These are phyloP conservation scores for Gyromitra esculenta DNA, from an alignment of 2,329 filamentous ascomycete genomes.

Conservation along the genomic window DNA sequence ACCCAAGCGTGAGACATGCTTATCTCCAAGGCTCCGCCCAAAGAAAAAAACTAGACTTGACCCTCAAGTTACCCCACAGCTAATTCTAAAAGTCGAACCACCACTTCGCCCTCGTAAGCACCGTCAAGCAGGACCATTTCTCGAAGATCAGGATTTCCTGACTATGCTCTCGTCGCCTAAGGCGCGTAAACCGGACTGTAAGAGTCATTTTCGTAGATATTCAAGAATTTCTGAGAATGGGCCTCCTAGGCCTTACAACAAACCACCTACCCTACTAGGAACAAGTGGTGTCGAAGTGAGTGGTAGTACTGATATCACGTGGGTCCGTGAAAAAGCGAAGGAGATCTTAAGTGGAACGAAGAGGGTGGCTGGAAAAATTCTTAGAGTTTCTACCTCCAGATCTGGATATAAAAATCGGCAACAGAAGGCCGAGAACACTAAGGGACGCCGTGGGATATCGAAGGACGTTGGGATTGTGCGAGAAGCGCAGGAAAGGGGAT, in stretches of 20 bases:
- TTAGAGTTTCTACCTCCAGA: conserved; percentile 14
- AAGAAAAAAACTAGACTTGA: conserved; percentile 10
- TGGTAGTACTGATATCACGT: conserved; percentile 15
- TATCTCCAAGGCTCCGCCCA: neutral
- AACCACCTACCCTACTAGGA: conserved; percentile 11
- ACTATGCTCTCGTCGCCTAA: conserved; percentile 31
- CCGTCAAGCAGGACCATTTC: neutral
- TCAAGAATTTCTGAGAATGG: conserved; percentile 10
- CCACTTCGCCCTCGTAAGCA: conserved; percentile 37
- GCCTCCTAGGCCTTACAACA: conserved; percentile 4
- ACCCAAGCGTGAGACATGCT: neutral
- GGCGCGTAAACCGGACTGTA: conserved; percentile 16
- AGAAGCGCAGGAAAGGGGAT: neutral
- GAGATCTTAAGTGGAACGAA: conserved; percentile 29
- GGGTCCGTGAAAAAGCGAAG: conserved; percentile 28
- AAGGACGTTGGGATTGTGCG: neutral
- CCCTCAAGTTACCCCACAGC: conserved; percentile 15
- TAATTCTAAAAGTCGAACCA: conserved; percentile 10
- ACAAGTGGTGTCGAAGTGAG: neutral
- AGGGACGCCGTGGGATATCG: neutral
- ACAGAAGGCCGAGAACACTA: neutral
- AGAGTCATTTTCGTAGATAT: conserved; percentile 14
- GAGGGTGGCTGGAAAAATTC: conserved; percentile 24
- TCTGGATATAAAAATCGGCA: conserved; percentile 12
- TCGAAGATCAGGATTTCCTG: conserved; percentile 16